Evolutionary conservation across 2,329 filamentous ascomycete genomes (phyloP).

Genomic region (Macroventuria anomochaeta): DNA sequence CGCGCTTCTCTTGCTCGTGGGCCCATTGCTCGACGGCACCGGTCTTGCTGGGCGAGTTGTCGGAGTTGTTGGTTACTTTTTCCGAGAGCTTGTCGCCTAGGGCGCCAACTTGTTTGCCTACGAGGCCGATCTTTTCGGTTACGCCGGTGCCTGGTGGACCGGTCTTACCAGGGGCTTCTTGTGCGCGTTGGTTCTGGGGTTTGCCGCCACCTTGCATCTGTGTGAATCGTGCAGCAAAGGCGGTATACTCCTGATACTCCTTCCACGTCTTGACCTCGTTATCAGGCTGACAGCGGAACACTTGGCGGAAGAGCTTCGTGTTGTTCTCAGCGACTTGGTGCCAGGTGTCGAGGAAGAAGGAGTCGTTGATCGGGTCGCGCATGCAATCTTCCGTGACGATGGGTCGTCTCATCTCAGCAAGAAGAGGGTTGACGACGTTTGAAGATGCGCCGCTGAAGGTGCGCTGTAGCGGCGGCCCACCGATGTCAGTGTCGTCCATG

Average conservation of each 20-base stretch:
- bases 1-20: slow-evolving; percentile 45
- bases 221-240: slow-evolving; percentile 79
- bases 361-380: slow-evolving; percentile 81
- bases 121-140: slow-evolving; percentile 34
- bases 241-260: slow-evolving; percentile 83
- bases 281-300: slow-evolving; percentile 97
- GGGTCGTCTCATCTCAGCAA: slow-evolving; percentile 74
- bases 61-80: slow-evolving; percentile 32
- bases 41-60: slow-evolving; percentile 24
- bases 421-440: slow-evolving; percentile 55
- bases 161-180: slow-evolving; percentile 56
- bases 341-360: slow-evolving; percentile 90
- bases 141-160: slow-evolving; percentile 55
- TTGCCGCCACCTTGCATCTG: slow-evolving; percentile 65
- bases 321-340: slow-evolving; percentile 88
- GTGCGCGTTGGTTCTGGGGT: slow-evolving; percentile 57
- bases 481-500: slow-evolving; percentile 81
- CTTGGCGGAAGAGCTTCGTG: slow-evolving; percentile 88
- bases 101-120: slow-evolving; percentile 33
- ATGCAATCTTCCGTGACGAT: slow-evolving; percentile 89
- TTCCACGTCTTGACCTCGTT: slow-evolving; percentile 93
- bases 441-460: slow-evolving; percentile 60
- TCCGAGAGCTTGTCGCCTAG: slow-evolving; percentile 41
- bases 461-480: slow-evolving; percentile 69
- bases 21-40: slow-evolving; percentile 50